Evolutionary conservation across 371 early-diverging fungal genomes (phyloP), one percentile per base, ranked within the genome.

Genomic region (Antonospora locustae): DNA sequence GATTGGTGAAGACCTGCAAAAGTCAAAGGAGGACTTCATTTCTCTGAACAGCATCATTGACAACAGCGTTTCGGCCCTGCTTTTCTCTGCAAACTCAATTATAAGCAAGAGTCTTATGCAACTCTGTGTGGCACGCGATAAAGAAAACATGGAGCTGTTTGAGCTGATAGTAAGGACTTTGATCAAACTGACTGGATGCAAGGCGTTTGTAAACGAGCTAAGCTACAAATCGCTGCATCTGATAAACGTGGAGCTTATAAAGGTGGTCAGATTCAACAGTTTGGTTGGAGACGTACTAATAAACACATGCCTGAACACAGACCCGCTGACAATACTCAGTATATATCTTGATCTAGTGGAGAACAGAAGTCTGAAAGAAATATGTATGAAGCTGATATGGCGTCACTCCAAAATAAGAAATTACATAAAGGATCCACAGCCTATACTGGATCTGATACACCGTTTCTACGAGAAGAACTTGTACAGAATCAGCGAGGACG

Each of bases 321-420:
- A 45, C 16, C 24, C 41, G 11, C 19, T 22, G 19, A 19, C 40
- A 11, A 41, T 61, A 19, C 39, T 67, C 11, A 38, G 55, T 14
- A 59, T 53, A 20, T 67, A 67, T 51, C 34, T 62, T 11, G 24
- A 44, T 1, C 27, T 62, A 20, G 6, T 62, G 6, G 38, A 46
- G 22, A 27, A 29, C 17, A 45, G 17, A 3, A 54, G 65, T n/a
- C 45, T 39, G 6, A 16, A 49, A 24, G 66, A 69, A 25, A 62
- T 72, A 3, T 38, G 63, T 9, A 50, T 69, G 1, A 72, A 69
- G 39, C 55, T 72, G 36, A 54, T 72, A 2, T 72, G 73, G 73
- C 60, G 63, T 41, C 70, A 72, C 41, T 67, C 67, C n/a, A 72
- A 72, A 45, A 5, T 48, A 7, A 12, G 64, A 11, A 25, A 54